phyloP scores from a whole-genome alignment of 192 early-diverging fungal species.

The Linnemannia schmuckeri region DNA sequence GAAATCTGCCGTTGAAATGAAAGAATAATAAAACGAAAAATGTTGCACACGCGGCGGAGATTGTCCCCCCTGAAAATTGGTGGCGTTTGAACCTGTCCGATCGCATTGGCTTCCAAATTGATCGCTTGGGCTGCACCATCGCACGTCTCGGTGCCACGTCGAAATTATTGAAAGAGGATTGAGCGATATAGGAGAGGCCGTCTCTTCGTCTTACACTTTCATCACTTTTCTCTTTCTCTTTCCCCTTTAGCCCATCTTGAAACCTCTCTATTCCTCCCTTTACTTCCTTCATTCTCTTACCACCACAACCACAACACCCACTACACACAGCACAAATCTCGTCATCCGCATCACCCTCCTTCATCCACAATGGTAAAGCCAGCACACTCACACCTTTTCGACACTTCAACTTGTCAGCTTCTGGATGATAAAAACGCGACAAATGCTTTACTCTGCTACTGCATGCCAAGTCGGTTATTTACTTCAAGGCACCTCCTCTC shows the following conservation, averaged over 20 bases:
- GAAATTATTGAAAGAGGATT: neutral
- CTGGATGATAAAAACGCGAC: neutral
- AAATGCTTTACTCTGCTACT: neutral
- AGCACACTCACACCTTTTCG: neutral
- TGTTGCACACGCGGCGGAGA: no score
- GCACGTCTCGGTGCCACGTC: slow-evolving; percentile 11
- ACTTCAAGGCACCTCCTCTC: neutral
- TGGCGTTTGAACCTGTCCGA: neutral
- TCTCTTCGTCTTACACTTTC: neutral
- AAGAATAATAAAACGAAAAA: no score
- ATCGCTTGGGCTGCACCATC: slow-evolving; percentile 3
- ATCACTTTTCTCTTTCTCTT: neutral
- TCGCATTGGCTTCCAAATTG: neutral
- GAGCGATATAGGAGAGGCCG: neutral
- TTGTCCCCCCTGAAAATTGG: slow-evolving; percentile 1
- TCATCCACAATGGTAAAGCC: neutral
- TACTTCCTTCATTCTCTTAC: neutral
- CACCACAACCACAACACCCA: neutral
- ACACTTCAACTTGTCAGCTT: neutral
- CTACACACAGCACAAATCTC: neutral
- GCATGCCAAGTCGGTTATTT: neutral
- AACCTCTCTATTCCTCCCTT: neutral
- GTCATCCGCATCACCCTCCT: neutral
- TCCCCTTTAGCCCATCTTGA: neutral
- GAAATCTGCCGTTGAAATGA: no score